Evolutionary conservation across 2,329 filamentous ascomycete species (phyloP), one percentile per base, ranked within the genome.

Genomic region (Esteya vermicola): DNA sequence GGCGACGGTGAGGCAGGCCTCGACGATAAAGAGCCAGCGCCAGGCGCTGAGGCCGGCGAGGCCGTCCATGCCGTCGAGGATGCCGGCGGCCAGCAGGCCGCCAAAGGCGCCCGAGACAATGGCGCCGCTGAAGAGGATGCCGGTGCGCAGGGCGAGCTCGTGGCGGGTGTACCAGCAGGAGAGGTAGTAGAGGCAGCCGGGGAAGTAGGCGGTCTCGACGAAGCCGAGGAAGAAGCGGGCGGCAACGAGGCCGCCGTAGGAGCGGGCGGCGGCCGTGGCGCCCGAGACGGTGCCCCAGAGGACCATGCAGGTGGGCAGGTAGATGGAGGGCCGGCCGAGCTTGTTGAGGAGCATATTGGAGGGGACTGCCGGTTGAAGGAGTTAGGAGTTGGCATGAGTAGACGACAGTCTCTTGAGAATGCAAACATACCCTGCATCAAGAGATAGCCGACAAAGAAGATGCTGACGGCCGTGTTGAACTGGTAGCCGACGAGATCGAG

Each of bases 1-100:
- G 2, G 78, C 6, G 4, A 78, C 61, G 0, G 75, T 79, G 1
- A 64, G 63, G 9, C 78, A 28, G 14, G 76, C 77, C 58, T 75
- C 68, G 22, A 73, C 58, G 18, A 51, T 44, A 40, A 67, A 67
- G 33, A 68, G 60, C 66, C 58, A 70, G 21, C 57, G 57, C 61
- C 63, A 69, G 2, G 63, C 63, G 8, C 51, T 45, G 26, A 57
- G 52, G 1, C 64, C 64, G 9, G 64, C 67, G 3, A 69, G 51
- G 2, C 70, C 71, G 36, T 68, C 57, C 67, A 78, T 63, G 52
- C 71, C 72, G 50, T 68, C 68, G 19, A 44, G 39, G 38, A 72
- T 49, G 44, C 75, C 70, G 0, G 70, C 67, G 1, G 42, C 46
- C 20, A 46, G 40, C 28, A 47, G 35, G 20, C 42, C 46, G 12